Percentiles rank a stretch among this genome's conserved stretches.
phyloP scores from a whole-genome alignment of 164 flowering plant genomes.

The Sedum album region DNA sequence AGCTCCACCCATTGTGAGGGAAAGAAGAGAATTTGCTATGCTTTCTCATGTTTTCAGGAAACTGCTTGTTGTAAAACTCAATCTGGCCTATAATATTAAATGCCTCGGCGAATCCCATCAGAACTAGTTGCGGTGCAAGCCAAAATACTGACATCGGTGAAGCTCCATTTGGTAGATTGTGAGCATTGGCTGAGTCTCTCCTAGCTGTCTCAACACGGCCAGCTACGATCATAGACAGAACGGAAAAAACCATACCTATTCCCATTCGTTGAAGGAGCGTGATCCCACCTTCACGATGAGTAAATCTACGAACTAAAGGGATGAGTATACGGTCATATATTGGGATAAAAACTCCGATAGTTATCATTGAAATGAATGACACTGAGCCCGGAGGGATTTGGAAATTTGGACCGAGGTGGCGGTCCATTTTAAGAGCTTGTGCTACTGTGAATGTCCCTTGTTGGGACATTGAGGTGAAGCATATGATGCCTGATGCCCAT shows the following conservation, averaged over 20 bases:
- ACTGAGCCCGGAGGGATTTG: constrained; percentile 60
- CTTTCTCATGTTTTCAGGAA: constrained; percentile 77
- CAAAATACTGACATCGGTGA: constrained; percentile 36
- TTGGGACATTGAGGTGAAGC: constrained; percentile 42
- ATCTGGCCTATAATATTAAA: constrained; percentile 63
- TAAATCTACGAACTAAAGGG: too few species aligned
- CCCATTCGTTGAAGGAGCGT: constrained; percentile 50
- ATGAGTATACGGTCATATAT: constrained; percentile 42
- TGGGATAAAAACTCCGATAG: constrained; percentile 43
- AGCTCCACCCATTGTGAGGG: constrained; percentile 37
- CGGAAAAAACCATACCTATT: constrained; percentile 47
- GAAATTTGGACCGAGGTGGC: constrained; percentile 52
- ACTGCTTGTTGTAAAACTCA: constrained; percentile 60
- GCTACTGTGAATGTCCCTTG: constrained; percentile 56
- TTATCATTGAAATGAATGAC: constrained; percentile 38
- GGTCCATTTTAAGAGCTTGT: constrained; percentile 65
- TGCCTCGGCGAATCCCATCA: constrained; percentile 66
- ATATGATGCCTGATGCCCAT: constrained; percentile 54
- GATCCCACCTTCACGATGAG: too few species aligned
- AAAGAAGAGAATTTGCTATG: constrained; percentile 46
- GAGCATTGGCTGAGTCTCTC: constrained; percentile 26
- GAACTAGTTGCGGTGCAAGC: constrained; percentile 66
- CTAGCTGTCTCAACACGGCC: constrained; percentile 39
- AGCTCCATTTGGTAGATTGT: neutral
- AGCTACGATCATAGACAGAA: constrained; percentile 50